A percentile compares a stretch with the other conserved stretches of the same genome.
Evolutionary conservation across 2,329 filamentous ascomycete genomes (phyloP).

Genomic region (Ustilaginoidea virens): DNA sequence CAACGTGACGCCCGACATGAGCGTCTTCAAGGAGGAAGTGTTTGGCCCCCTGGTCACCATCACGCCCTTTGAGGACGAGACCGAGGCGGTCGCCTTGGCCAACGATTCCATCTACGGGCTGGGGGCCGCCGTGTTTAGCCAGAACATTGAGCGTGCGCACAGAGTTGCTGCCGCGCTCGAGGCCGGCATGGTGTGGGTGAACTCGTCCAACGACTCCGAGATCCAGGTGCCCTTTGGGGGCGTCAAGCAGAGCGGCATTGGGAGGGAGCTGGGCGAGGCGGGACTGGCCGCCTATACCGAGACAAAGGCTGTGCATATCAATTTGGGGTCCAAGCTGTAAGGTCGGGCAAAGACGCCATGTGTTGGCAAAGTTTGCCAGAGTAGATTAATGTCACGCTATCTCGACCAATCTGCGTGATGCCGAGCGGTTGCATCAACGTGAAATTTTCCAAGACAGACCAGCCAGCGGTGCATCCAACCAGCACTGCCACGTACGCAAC

Average conservation of each 20-base stretch:
- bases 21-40: conserved; percentile 29
- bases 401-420: too few relatives aligned
- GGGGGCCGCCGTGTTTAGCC: conserved; percentile 45
- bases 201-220: conserved; percentile 29
- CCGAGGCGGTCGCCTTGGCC: conserved; percentile 25
- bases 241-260: conserved; percentile 33
- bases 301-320: conserved; percentile 22
- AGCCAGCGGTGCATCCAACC: too few relatives aligned
- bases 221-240: conserved; percentile 29
- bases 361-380: too few relatives aligned
- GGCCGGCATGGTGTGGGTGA: conserved; percentile 41
- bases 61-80: conserved; percentile 25
- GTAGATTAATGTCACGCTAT: too few relatives aligned
- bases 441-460: too few relatives aligned
- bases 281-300: conserved; percentile 27
- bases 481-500: too few relatives aligned
- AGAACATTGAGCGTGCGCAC: conserved; percentile 35
- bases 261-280: conserved; percentile 28
- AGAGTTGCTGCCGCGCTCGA: conserved; percentile 39
- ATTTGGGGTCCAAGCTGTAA: conserved; percentile 19
- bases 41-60: conserved; percentile 30
- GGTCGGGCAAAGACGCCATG: too few relatives aligned
- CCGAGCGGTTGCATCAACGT: too few relatives aligned
- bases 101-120: conserved; percentile 45
- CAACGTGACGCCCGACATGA: conserved; percentile 24